Percentiles rank a stretch among this genome's conserved stretches.
phyloP scores from a whole-genome alignment of 352 stramenopile species.

The Pythium graminicola region DNA sequence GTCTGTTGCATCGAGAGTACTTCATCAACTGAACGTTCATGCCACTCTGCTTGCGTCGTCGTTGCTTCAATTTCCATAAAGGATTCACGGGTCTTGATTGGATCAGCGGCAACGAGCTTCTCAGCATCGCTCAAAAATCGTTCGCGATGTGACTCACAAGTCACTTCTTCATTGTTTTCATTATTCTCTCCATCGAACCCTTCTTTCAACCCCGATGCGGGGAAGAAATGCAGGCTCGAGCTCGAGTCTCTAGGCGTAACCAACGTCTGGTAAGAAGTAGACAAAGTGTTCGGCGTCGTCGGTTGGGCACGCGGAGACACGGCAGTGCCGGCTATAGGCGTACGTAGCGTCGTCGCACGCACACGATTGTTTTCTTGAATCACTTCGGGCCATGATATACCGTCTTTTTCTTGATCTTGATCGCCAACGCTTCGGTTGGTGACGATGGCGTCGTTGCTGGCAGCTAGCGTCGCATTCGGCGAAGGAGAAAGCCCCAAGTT shows the following conservation, averaged over 20 bases:
- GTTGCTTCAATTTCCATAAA: slow-evolving; percentile 40
- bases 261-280: slow-evolving; percentile 56
- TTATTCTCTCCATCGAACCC: slow-evolving; percentile 14
- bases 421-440: slow-evolving; percentile 20
- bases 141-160: slow-evolving; percentile 31
- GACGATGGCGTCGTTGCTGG: slow-evolving; percentile 20
- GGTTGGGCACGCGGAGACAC: slow-evolving; percentile 15
- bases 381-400: slow-evolving; percentile 22
- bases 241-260: slow-evolving; percentile 53
- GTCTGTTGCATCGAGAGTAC: slow-evolving; percentile 45
- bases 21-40: slow-evolving; percentile 34
- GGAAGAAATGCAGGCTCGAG: slow-evolving; percentile 26
- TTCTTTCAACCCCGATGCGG: slow-evolving; percentile 16
- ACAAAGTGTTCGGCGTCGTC: slow-evolving; percentile 33
- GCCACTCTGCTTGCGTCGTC: slow-evolving; percentile 46
- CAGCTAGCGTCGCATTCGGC: slow-evolving; percentile 19
- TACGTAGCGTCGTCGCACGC: slow-evolving; percentile 16
- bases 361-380: slow-evolving; percentile 13
- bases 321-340: slow-evolving; percentile 3
- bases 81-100: slow-evolving; percentile 48
- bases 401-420: slow-evolving; percentile 24
- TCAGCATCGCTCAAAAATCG: slow-evolving; percentile 62
- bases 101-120: slow-evolving; percentile 37
- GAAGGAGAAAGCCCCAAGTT: slow-evolving; percentile 18
- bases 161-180: slow-evolving; percentile 12